Evolutionary conservation across 2,329 filamentous ascomycete genomes (phyloP), one percentile per base, ranked within the genome.

Genomic region (Penicillium glabrum): DNA sequence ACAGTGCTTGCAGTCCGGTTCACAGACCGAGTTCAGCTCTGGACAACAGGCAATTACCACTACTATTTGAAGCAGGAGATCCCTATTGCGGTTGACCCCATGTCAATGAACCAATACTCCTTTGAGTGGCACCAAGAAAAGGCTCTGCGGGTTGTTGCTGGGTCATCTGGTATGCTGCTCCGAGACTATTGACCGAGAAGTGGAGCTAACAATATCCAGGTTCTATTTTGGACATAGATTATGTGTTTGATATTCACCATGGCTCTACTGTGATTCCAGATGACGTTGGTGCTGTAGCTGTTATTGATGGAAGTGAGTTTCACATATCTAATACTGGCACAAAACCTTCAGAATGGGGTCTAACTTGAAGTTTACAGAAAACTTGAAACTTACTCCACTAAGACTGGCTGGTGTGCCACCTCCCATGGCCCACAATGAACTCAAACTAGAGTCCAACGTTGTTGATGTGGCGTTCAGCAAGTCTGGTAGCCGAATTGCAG

Each of bases 11-110:
- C 93, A 6, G 87, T 97, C n/a, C 81, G 85, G 1, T 85, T 93
- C 64, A 79, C 80, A 31, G 85, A 92, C 61, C 83, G 86, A 54
- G 78, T 95, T n/a, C 95, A 99, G 70, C 79, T 99, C 1, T 99
- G 95, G 95, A 96, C 92, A 0, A 96, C 89, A 83, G 90, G 91
- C 21, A 99, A 99, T 72, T 99, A 99, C 66, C 91, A 98, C 71
- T 99, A 95, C 85, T 98, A 98, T 72, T 81, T 99, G 16, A 99
- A 99, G 77, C 92, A 96, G 72, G 92, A 97, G 70, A 81, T 97
- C 7, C 75, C 78, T 7, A 77, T 82, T 7, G 65, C 72, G 8
- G 59, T 65, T 27, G 67, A 68, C 49, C 64, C 62, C 14, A 53
- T 62, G 13, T 61, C 59, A 10, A 55, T 63, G 37, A 46, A 59